Conservation (phyloP, 2,329 filamentous ascomycete species). For the Alternaria burnsii region DNA sequence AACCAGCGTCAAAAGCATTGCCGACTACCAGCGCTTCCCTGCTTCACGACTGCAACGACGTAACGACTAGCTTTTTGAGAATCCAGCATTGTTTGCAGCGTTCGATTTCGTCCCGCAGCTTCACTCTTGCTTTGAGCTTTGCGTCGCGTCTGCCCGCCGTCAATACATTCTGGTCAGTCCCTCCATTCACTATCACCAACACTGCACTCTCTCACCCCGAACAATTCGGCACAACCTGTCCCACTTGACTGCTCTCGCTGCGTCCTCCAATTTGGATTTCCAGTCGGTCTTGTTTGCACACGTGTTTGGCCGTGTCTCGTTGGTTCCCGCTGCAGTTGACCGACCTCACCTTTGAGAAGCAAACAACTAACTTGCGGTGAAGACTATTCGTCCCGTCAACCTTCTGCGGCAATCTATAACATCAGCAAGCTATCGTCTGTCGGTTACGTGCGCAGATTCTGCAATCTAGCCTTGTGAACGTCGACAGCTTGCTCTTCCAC, state of each 20-base stretch:
- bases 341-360: slow-evolving; percentile 31
- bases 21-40: slow-evolving; percentile 26
- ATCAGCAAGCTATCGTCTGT: slow-evolving; percentile 33
- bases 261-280: slow-evolving; percentile 16
- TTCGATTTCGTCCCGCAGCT: slow-evolving; percentile 38
- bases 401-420: slow-evolving; percentile 36
- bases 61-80: slow-evolving; percentile 52
- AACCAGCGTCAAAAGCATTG: slow-evolving; percentile 44
- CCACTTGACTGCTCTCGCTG: slow-evolving; percentile 9
- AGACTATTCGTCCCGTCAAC: slow-evolving; percentile 32
- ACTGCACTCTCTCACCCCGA: slow-evolving; percentile 3
- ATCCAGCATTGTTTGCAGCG: slow-evolving; percentile 53
- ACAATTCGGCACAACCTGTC: background rate
- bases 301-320: slow-evolving; percentile 39
- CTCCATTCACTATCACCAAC: slow-evolving; percentile 1
- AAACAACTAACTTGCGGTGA: slow-evolving; percentile 50
- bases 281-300: slow-evolving; percentile 41
- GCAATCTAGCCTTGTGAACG: slow-evolving; percentile 41
- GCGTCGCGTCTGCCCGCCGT: slow-evolving; percentile 21
- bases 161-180: slow-evolving; percentile 31
- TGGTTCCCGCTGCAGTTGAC: slow-evolving; percentile 33
- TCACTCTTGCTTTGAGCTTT: slow-evolving; percentile 17
- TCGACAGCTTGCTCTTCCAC: slow-evolving; percentile 23
- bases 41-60: slow-evolving; percentile 53
- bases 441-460: slow-evolving; percentile 43